Evolutionary conservation across 1,139 yeast species (phyloP).

Genomic region (Komagataea norvegica): DNA sequence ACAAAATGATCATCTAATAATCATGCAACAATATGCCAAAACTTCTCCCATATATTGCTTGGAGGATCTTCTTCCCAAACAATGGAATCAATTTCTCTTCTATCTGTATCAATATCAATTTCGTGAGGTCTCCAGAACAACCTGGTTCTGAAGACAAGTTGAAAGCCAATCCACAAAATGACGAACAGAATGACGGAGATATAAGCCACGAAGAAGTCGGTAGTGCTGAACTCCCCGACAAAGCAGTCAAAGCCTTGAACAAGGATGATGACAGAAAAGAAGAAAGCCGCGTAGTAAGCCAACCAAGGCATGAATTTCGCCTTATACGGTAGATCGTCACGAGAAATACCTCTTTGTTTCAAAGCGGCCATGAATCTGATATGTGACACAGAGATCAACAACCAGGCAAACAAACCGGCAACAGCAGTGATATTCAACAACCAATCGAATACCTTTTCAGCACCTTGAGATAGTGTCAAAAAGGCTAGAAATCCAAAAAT

Average conservation of each 20-base stretch:
- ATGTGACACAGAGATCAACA: conserved; percentile 57
- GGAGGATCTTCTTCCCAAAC: conserved; percentile 48
- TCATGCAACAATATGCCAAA: conserved; percentile 39
- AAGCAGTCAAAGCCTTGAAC: conserved; percentile 59
- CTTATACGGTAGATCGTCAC: conserved; percentile 62
- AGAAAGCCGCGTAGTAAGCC: conserved; percentile 53
- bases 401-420: conserved; percentile 62
- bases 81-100: conserved; percentile 50
- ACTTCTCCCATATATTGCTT: conserved; percentile 47
- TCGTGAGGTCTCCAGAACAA: conserved; percentile 43
- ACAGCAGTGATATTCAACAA: conserved; percentile 65
- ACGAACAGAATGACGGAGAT: conserved; percentile 48
- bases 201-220: conserved; percentile 56
- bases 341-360: conserved; percentile 50
- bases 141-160: conserved; percentile 39
- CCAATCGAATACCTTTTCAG: conserved; percentile 72
- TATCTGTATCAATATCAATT: conserved; percentile 57
- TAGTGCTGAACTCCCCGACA: conserved; percentile 41
- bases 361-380: conserved; percentile 58
- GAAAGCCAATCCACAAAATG: conserved; percentile 43
- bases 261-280: conserved; percentile 46
- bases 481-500: conserved; percentile 60
- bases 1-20: background rate
- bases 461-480: conserved; percentile 55
- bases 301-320: conserved; percentile 57